Percentiles rank a stretch among this genome's conserved stretches.
Conservation (phyloP, 2,329 filamentous ascomycete genomes). For the Fusarium algeriense region DNA sequence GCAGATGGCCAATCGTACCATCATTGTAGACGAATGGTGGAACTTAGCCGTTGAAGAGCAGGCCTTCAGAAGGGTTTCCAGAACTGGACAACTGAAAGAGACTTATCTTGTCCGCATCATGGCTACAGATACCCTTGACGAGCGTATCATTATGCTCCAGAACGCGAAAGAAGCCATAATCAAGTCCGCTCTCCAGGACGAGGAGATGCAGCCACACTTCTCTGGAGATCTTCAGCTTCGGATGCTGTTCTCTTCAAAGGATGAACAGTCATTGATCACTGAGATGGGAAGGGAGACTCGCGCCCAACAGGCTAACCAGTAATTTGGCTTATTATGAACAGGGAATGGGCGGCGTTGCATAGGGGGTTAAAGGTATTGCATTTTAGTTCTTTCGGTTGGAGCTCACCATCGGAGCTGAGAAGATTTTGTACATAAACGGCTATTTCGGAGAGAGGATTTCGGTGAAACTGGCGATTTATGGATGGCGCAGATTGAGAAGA, state of each 20-base stretch:
- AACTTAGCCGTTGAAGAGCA: slow-evolving; percentile 73
- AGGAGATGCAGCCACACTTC: slow-evolving; percentile 18
- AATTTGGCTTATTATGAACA: fast-evolving
- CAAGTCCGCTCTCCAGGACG: slow-evolving; percentile 50
- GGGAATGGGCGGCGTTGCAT: not conserved
- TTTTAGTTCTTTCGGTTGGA: too few species aligned
- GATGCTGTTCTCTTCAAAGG: not conserved
- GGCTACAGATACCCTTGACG: slow-evolving; percentile 68
- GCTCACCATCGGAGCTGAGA: too few species aligned
- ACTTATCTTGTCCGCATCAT: slow-evolving; percentile 71
- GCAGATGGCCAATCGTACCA: slow-evolving; percentile 62
- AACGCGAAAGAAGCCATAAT: slow-evolving; percentile 64
- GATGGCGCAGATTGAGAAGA: not conserved
- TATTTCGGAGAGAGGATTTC: not conserved
- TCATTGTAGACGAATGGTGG: slow-evolving; percentile 71
- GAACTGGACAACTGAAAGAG: slow-evolving; percentile 72
- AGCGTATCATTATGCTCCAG: slow-evolving; percentile 67
- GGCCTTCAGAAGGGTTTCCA: slow-evolving; percentile 69
- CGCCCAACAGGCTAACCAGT: not conserved
- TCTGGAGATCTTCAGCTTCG: not conserved
- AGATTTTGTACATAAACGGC: not conserved
- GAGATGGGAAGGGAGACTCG: not conserved
- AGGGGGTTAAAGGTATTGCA: not conserved
- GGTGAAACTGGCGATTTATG: not conserved
- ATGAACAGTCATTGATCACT: fast-evolving